Evolutionary conservation across 495 filamentous ascomycete genomes (phyloP).

Genomic region (Evansstolkia leycettana): DNA sequence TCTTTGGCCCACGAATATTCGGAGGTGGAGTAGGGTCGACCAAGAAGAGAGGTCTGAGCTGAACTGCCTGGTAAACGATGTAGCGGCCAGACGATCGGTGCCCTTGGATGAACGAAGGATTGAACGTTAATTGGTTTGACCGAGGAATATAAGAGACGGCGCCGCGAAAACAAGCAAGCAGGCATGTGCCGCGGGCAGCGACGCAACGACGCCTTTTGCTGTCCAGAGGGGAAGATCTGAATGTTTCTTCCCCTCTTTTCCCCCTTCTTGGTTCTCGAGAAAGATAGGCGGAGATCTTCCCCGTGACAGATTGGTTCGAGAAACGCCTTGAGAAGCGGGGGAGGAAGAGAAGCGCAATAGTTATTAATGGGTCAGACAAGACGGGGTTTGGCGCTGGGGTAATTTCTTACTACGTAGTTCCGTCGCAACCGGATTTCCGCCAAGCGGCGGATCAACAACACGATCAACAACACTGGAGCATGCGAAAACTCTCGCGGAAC

Average conservation of each 20-base stretch:
- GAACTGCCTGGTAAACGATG: slow-evolving; percentile 6
- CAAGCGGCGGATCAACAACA: slow-evolving; percentile 8
- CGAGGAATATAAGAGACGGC: slow-evolving; percentile 22
- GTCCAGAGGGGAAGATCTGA: background rate
- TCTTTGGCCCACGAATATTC: slow-evolving; percentile 8
- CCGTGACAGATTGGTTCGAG: too few species aligned
- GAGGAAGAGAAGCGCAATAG: slow-evolving; percentile 2
- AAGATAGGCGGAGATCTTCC: too few species aligned
- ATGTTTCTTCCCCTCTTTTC: background rate
- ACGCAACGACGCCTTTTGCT: slow-evolving; percentile 2
- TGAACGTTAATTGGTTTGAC: slow-evolving; percentile 15
- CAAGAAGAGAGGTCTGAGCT: slow-evolving; percentile 10
- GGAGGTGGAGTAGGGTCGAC: slow-evolving; percentile 19
- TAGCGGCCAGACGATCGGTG: slow-evolving; percentile 13
- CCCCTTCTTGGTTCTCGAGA: background rate
- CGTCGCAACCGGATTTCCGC: background rate
- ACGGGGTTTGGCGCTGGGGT: too few species aligned
- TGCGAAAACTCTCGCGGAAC: too few species aligned
- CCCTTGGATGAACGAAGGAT: slow-evolving; percentile 6
- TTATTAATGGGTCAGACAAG: too few species aligned
- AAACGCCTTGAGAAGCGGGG: slow-evolving; percentile 1
- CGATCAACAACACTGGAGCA: background rate
- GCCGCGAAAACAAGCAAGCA: slow-evolving; percentile 17
- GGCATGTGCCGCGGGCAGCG: slow-evolving; percentile 22
- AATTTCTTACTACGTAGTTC: too few species aligned